phyloP scores from a whole-genome alignment of 202 grass and related monocot species.

The Setaria viridis region DNA sequence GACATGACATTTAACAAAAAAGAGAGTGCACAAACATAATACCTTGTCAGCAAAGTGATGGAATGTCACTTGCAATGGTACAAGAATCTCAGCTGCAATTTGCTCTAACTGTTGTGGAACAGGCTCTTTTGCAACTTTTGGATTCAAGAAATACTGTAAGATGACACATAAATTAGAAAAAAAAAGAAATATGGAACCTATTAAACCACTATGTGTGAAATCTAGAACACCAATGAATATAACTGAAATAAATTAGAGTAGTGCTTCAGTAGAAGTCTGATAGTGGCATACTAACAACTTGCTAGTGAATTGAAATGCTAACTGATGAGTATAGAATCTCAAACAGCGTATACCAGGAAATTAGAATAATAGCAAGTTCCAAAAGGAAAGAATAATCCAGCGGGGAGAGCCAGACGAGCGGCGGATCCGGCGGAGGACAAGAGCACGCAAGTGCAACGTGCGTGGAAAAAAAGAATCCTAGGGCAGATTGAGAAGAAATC shows the following conservation, averaged over 20 bases:
- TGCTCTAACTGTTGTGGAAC: slow-evolving; percentile 82
- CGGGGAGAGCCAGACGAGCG: no score
- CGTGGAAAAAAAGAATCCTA: no score
- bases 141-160: slow-evolving; percentile 91
- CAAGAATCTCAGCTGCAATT: slow-evolving; percentile 84
- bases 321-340: neutral
- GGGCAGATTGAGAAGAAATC: no score
- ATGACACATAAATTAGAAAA: slow-evolving; percentile 36
- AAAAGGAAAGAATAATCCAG: neutral
- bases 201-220: slow-evolving; percentile 38
- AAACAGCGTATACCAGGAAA: slow-evolving; percentile 1
- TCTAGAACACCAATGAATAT: slow-evolving; percentile 13
- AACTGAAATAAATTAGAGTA: slow-evolving; percentile 17
- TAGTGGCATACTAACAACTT: neutral
- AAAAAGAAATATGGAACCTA: neutral
- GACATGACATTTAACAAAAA: slow-evolving; percentile 27
- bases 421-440: no score
- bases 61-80: slow-evolving; percentile 80
- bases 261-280: slow-evolving; percentile 19
- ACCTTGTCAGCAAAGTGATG: slow-evolving; percentile 84
- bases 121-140: slow-evolving; percentile 79
- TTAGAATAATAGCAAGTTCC: neutral
- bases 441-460: no score
- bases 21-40: slow-evolving; percentile 25
- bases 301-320: neutral